phyloP scores from a whole-genome alignment of 768 basidiomycete genomes.

The Lactarius trivialis region DNA sequence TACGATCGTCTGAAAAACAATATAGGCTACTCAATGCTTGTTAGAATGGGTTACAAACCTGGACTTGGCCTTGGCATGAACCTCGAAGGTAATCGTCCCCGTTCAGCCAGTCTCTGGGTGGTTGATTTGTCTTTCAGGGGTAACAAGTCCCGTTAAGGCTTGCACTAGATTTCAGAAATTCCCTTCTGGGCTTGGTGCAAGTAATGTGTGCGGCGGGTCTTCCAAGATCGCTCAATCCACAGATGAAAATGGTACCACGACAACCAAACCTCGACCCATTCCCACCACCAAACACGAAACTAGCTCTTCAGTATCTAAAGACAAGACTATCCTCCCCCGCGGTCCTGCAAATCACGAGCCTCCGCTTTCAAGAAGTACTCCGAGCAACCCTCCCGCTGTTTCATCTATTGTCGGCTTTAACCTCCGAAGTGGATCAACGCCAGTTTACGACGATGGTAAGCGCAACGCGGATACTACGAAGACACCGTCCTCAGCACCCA shows the following conservation, averaged over 20 bases:
- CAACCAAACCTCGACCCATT: not conserved
- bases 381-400: not conserved
- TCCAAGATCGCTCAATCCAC: not conserved
- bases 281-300: not conserved
- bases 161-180: not conserved
- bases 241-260: not conserved
- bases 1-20: not conserved
- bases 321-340: not conserved
- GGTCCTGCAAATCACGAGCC: not conserved
- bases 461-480: not conserved
- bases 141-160: constrained; percentile 16
- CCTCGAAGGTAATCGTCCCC: constrained; percentile 19
- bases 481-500: not conserved
- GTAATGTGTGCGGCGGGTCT: not conserved
- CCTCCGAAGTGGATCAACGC: not conserved
- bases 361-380: not conserved
- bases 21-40: constrained; percentile 19
- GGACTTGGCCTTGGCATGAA: constrained; percentile 21
- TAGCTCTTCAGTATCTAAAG: not conserved
- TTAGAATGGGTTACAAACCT: constrained; percentile 22
- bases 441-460: not conserved
- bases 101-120: constrained; percentile 12
- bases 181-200: constrained; percentile 10
- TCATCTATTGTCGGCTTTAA: not conserved
- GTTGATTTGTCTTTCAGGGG: constrained; percentile 17